A percentile compares a stretch with the other conserved stretches of the same genome.
phyloP scores from a whole-genome alignment of 345 rosid genomes.

The Firmiana major region DNA sequence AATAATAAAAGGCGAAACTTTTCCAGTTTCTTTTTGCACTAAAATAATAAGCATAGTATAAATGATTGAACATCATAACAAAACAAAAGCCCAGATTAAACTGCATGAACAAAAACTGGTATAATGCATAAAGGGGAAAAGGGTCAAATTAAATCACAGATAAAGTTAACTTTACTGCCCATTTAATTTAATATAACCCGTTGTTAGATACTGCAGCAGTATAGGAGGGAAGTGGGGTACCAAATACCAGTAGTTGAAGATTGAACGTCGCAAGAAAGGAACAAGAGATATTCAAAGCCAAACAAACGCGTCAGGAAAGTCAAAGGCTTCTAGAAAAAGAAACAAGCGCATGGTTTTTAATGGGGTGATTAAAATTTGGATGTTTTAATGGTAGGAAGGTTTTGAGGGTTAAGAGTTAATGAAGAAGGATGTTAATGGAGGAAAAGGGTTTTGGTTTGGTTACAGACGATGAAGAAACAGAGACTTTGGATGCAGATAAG shows the following conservation, averaged over 20 bases:
- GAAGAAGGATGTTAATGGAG: neutral
- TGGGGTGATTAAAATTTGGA: neutral
- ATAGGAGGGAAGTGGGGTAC: neutral
- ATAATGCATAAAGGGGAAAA: too few relatives aligned
- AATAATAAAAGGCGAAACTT: neutral
- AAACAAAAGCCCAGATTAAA: neutral
- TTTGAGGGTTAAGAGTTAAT: neutral
- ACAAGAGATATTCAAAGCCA: neutral
- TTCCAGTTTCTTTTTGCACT: neutral
- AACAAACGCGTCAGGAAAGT: neutral
- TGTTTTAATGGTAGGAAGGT: neutral
- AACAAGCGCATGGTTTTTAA: neutral
- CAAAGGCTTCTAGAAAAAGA: neutral
- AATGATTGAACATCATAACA: neutral
- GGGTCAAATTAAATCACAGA: neutral
- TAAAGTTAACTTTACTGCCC: neutral
- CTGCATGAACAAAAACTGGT: neutral
- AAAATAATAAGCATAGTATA: neutral
- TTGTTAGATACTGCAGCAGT: neutral
- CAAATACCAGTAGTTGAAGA: neutral
- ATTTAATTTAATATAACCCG: neutral
- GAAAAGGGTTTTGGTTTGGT: neutral
- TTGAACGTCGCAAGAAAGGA: neutral
- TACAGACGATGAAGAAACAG: neutral
- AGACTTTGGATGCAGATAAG: neutral